Percentiles rank a stretch among this genome's conserved stretches.
phyloP scores from a whole-genome alignment of 2,329 filamentous ascomycete genomes.

The Didymosphaeria variabile region DNA sequence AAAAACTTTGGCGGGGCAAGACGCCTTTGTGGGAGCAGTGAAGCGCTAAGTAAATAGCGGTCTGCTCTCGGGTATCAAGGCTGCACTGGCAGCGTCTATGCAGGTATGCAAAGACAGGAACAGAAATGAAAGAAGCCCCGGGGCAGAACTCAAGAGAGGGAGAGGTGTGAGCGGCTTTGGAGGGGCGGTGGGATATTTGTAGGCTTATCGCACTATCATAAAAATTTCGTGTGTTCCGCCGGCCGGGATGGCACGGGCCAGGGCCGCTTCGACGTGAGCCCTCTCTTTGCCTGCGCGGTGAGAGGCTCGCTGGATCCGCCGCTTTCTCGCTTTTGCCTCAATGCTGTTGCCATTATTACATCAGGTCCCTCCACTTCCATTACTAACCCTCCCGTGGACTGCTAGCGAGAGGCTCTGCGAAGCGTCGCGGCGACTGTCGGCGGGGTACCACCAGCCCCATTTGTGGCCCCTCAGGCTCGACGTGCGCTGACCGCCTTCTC shows the following conservation, averaged over 20 bases:
- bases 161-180: constrained; percentile 20
- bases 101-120: constrained; percentile 37
- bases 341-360: neutral
- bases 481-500: constrained; percentile 18
- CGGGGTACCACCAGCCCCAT: constrained; percentile 18
- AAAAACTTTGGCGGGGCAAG: constrained; percentile 23
- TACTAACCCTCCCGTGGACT: neutral
- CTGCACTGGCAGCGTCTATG: constrained; percentile 36
- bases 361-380: neutral
- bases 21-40: constrained; percentile 33
- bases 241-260: constrained; percentile 21
- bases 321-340: constrained; percentile 10
- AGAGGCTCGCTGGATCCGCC: neutral
- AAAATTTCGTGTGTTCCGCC: neutral
- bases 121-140: constrained; percentile 37
- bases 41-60: constrained; percentile 42
- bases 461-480: constrained; percentile 33
- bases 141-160: constrained; percentile 34
- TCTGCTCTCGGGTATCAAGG: constrained; percentile 40
- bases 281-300: neutral
- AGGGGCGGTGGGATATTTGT: constrained; percentile 34
- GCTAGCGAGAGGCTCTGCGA: neutral
- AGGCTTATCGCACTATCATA: neutral
- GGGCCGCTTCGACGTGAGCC: constrained; percentile 14
- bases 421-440: neutral